Evolutionary conservation across 208 protist species (phyloP).

Genomic region (Crithidia acanthocephali): DNA sequence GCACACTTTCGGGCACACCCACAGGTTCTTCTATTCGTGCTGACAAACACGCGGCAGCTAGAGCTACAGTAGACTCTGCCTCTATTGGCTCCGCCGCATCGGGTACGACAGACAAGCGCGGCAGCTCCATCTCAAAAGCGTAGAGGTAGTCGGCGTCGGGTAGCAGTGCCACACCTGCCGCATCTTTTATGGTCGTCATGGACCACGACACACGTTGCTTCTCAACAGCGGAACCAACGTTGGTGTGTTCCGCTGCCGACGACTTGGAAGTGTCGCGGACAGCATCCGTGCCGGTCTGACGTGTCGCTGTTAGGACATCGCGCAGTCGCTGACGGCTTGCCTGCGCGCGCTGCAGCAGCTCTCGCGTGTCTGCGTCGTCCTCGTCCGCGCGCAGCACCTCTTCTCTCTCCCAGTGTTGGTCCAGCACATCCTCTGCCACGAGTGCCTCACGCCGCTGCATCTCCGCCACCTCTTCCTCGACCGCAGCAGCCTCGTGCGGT

Average conservation of each 20-base stretch:
- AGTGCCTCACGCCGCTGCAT: conserved; percentile 28
- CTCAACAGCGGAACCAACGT: too few relatives aligned
- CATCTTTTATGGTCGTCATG: not conserved
- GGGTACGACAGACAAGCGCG: not conserved
- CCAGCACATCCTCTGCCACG: conserved; percentile 12
- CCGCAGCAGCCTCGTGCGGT: not conserved
- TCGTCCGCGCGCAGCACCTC: conserved; percentile 26
- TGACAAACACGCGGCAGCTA: too few relatives aligned
- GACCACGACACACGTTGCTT: not conserved
- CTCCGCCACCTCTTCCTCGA: conserved; percentile 8
- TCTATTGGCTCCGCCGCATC: not conserved
- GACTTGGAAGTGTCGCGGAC: too few relatives aligned
- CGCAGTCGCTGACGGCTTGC: conserved; percentile 12
- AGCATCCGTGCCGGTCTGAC: not conserved
- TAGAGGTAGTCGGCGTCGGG: conserved; percentile 34
- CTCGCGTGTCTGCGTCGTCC: conserved; percentile 35
- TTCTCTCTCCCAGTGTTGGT: conserved; percentile 15
- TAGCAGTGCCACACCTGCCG: not conserved
- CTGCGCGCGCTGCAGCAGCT: conserved; percentile 32
- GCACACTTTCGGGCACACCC: too few relatives aligned
- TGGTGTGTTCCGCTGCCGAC: too few relatives aligned
- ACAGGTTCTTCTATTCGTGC: too few relatives aligned
- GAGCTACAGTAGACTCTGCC: not conserved
- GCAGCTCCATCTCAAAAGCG: conserved; percentile 66
- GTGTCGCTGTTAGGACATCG: not conserved